Evolutionary conservation across 257 asterid species (phyloP), one percentile per base, ranked within the genome.

Genomic region (Nicotiana sylvestris): DNA sequence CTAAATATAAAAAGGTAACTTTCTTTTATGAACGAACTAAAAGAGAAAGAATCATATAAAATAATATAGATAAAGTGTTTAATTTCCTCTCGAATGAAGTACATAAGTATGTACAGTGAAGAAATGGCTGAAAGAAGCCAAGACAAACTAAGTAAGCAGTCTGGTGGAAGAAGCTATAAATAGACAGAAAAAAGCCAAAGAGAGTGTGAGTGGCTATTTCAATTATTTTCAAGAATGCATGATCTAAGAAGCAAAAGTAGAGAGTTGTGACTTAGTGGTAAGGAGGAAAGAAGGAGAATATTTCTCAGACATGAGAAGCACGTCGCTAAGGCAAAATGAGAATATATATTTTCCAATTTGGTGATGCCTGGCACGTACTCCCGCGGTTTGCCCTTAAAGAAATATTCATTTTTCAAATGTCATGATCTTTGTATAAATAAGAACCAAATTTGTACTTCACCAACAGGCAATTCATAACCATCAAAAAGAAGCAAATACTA

Each of bases 321-420:
- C 90, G 80, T 27, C 72, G 9, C 65, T 6, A 58, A 58, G 4
- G 8, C 17, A 21, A 46, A 60, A 66, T 43, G 21, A 43, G 49
- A 29, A 17, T 39, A 76, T 8, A 17, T 39, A 76, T 8, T 51
- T 51, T 53, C 58, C 72, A 81, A 49, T 53, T n/a, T 51, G 9
- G 27, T 86, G 82, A 84, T 88, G 91, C 89, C 66, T 80, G 37
- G 83, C 93, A 90, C 93, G 92, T 90, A 83, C 83, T 81, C 39
- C 61, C 80, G 46, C 78, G 77, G 81, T 76, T 25, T 46, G 37
- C n/a, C 55, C 29, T 29, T 17, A 62, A 68, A 69, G 43, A 58
- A 57, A 60, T 65, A 17, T 39, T 49, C 9, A 25, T 62, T 77
- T 37, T 18, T 21, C 13, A 68, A 43, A 16, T 25, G 4, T 4